Evolutionary conservation across 139 green algal species (phyloP).

Genomic region (Yamagishiella unicocca): DNA sequence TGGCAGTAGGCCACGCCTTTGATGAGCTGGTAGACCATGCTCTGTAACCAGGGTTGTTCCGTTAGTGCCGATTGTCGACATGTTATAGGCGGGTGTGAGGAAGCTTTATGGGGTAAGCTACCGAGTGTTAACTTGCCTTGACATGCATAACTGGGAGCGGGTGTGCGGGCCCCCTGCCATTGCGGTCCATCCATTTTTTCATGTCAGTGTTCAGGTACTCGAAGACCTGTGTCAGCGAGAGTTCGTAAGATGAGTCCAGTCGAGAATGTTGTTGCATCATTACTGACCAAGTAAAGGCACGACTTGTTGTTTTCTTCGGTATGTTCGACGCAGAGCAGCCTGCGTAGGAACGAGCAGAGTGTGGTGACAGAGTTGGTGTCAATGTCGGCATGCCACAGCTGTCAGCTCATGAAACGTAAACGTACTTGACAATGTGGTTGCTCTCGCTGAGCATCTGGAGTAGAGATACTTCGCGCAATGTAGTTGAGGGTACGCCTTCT

Average conservation of each 20-base stretch:
- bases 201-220: conserved; percentile 97
- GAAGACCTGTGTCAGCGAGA: conserved; percentile 84
- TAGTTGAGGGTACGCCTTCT: conserved; percentile 97
- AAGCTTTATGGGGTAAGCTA: no score
- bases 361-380: neutral
- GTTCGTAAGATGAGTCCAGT: no score
- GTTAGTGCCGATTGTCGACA: no score
- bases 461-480: conserved; percentile 96
- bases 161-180: conserved; percentile 83
- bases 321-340: conserved; percentile 94
- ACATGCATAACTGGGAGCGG: conserved; percentile 71
- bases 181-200: conserved; percentile 99
- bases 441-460: conserved; percentile 95
- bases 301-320: conserved; percentile 96
- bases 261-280: no score
- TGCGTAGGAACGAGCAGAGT: no score
- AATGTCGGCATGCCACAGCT: no score
- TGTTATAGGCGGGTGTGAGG: no score
- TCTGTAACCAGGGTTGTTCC: no score
- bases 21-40: conserved; percentile 97
- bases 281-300: conserved; percentile 95
- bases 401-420: neutral
- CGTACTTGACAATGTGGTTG: conserved; percentile 93
- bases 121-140: conserved; percentile 82
- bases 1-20: conserved; percentile 96